Evolutionary conservation across 176 grass and related monocot species (phyloP).

Genomic region (Bonia amplexicaulis): DNA sequence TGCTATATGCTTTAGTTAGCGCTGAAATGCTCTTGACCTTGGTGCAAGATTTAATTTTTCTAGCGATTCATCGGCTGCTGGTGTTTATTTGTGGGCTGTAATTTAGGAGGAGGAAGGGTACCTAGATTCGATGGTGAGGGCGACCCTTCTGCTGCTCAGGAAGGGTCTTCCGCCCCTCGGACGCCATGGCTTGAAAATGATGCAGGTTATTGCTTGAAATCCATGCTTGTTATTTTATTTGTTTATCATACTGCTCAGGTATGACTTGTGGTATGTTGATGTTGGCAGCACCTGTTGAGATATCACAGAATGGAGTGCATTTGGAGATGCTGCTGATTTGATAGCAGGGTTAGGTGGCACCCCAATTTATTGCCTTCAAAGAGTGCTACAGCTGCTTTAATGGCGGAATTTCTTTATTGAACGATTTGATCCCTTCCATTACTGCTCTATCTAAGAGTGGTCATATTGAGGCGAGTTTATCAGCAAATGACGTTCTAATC

Average conservation of each 20-base stretch:
- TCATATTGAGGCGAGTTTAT: not conserved
- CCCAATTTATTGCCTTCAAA: too few species aligned
- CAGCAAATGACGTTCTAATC: not conserved
- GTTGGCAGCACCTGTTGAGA: not conserved
- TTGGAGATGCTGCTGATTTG: not conserved
- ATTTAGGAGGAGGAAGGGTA: not conserved
- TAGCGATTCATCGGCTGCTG: not conserved
- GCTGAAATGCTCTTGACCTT: not conserved
- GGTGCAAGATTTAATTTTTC: not conserved
- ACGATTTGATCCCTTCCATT: not conserved
- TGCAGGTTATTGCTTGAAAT: not conserved
- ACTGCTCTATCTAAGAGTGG: not conserved
- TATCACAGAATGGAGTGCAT: not conserved
- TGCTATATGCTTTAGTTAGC: not conserved
- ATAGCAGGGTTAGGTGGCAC: not conserved
- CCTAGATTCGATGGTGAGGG: not conserved
- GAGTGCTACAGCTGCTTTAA: not conserved
- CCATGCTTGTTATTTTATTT: not conserved
- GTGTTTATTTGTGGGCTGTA: not conserved
- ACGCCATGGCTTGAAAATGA: not conserved
- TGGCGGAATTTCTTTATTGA: not conserved
- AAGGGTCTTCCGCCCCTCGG: not conserved
- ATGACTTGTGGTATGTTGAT: not conserved
- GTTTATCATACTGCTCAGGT: not conserved
- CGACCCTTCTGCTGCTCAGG: not conserved